phyloP scores from a whole-genome alignment of 1,284 basidiomycete species.

The Trametes hirsuta region DNA sequence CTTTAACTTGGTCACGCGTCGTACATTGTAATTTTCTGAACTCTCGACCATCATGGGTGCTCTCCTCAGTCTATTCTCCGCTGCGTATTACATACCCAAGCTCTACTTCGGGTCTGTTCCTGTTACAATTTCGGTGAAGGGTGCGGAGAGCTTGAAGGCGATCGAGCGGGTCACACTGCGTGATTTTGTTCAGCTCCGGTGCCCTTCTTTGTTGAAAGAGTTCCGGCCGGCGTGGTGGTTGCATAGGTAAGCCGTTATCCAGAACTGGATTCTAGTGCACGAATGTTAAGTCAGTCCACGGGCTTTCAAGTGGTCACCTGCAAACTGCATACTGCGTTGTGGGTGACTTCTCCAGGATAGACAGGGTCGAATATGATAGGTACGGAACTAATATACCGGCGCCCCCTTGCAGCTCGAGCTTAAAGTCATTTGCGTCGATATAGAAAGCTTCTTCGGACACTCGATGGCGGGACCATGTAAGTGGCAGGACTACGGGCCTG shows the following conservation, averaged over 20 bases:
- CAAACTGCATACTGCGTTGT: slow-evolving; percentile 73
- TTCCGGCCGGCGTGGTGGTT: slow-evolving; percentile 75
- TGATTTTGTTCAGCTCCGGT: slow-evolving; percentile 57
- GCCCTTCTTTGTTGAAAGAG: slow-evolving; percentile 55
- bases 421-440: background rate
- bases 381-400: slow-evolving; percentile 31
- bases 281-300: slow-evolving; percentile 15
- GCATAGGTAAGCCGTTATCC: slow-evolving; percentile 47
- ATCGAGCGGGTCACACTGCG: slow-evolving; percentile 46
- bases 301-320: slow-evolving; percentile 59
- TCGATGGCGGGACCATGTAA: slow-evolving; percentile 75
- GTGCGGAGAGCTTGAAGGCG: slow-evolving; percentile 39
- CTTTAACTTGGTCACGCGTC: background rate
- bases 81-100: slow-evolving; percentile 32
- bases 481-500: slow-evolving; percentile 26
- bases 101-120: slow-evolving; percentile 41
- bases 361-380: slow-evolving; percentile 75
- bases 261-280: background rate
- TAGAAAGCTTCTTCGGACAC: slow-evolving; percentile 61
- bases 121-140: slow-evolving; percentile 44
- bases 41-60: slow-evolving; percentile 32
- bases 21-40: background rate
- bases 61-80: slow-evolving; percentile 32
- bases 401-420: slow-evolving; percentile 2
- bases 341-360: slow-evolving; percentile 75